Evolutionary conservation across 2,329 filamentous ascomycete genomes (phyloP).

Genomic region (Colletotrichum liaoningense): DNA sequence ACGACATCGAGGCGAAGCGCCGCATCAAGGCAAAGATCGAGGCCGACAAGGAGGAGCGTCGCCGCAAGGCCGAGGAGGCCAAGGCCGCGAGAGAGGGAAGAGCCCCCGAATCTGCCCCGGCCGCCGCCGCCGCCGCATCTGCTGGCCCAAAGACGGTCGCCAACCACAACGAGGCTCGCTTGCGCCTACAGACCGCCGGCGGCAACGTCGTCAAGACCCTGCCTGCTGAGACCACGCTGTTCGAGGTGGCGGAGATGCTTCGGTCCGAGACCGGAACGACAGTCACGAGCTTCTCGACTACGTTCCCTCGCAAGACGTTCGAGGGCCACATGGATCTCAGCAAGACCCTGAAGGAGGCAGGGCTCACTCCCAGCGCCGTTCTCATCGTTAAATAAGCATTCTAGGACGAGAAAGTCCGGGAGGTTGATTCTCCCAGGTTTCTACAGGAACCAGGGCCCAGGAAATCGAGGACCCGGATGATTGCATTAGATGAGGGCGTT

Average conservation of each 20-base stretch:
- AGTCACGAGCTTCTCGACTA: constrained; percentile 84
- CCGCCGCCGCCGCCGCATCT: constrained; percentile 50
- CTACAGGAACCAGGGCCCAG: not conserved
- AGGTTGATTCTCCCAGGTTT: too few relatives aligned
- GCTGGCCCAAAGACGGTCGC: constrained; percentile 70
- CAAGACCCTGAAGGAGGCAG: constrained; percentile 92
- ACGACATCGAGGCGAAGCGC: constrained; percentile 87
- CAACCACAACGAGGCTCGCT: constrained; percentile 81
- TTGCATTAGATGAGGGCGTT: not conserved
- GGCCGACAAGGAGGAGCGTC: constrained; percentile 90
- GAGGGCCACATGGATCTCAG: constrained; percentile 79
- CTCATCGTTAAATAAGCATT: constrained; percentile 74
- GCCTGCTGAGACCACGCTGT: constrained; percentile 89
- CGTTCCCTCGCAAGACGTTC: constrained; percentile 88
- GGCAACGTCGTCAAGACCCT: constrained; percentile 90
- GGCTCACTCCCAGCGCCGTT: constrained; percentile 89
- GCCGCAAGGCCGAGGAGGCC: constrained; percentile 84
- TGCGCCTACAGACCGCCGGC: constrained; percentile 81
- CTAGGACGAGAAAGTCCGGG: constrained; percentile 12
- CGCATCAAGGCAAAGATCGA: constrained; percentile 94
- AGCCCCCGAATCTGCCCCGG: constrained; percentile 58
- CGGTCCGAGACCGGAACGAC: constrained; percentile 76
- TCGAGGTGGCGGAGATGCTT: constrained; percentile 87
- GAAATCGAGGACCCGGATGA: not conserved
- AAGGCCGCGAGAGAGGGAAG: constrained; percentile 89